A percentile compares a stretch with the other conserved stretches of the same genome.
Evolutionary conservation across 768 basidiomycete species (phyloP).

Genomic region (Boletus rubroflammeus): DNA sequence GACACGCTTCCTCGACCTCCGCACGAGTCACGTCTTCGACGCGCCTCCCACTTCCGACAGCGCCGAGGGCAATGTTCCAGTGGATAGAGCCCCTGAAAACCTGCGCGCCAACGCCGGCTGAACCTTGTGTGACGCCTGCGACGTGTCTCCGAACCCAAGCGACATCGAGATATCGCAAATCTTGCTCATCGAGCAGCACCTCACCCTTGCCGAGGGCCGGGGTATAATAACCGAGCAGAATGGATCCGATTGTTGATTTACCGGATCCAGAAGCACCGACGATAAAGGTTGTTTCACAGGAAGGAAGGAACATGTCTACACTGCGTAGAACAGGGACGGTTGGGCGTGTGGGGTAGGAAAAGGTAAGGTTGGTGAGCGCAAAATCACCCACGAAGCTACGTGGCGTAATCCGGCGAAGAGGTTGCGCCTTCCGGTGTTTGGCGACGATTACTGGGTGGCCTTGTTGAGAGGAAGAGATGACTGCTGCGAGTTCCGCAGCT

Average conservation of each 20-base stretch:
- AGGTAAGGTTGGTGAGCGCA: slow-evolving; percentile 54
- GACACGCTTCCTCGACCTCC: slow-evolving; percentile 80
- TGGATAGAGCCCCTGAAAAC: slow-evolving; percentile 77
- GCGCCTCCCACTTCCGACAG: slow-evolving; percentile 44
- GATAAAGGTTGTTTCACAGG: slow-evolving; percentile 72
- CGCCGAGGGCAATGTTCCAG: slow-evolving; percentile 82
- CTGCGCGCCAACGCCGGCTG: slow-evolving; percentile 40
- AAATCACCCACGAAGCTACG: slow-evolving; percentile 66
- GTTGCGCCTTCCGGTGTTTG: slow-evolving; percentile 16
- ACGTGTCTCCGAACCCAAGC: slow-evolving; percentile 66
- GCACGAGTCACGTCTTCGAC: slow-evolving; percentile 53
- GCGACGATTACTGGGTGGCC: slow-evolving; percentile 23
- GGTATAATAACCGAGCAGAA: slow-evolving; percentile 70
- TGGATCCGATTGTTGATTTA: slow-evolving; percentile 67
- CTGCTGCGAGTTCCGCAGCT: slow-evolving; percentile 25
- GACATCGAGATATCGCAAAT: slow-evolving; percentile 69
- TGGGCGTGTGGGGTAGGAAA: slow-evolving; percentile 73
- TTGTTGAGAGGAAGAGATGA: slow-evolving; percentile 35
- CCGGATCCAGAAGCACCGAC: slow-evolving; percentile 78
- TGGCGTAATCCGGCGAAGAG: slow-evolving; percentile 66
- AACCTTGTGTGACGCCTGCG: slow-evolving; percentile 74
- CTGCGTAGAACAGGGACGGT: slow-evolving; percentile 53
- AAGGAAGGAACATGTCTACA: slow-evolving; percentile 66
- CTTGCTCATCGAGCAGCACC: slow-evolving; percentile 79
- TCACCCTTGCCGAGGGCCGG: slow-evolving; percentile 50